Conservation (phyloP, 371 early-diverging fungal species). For the Saksenaea oblongispora region DNA sequence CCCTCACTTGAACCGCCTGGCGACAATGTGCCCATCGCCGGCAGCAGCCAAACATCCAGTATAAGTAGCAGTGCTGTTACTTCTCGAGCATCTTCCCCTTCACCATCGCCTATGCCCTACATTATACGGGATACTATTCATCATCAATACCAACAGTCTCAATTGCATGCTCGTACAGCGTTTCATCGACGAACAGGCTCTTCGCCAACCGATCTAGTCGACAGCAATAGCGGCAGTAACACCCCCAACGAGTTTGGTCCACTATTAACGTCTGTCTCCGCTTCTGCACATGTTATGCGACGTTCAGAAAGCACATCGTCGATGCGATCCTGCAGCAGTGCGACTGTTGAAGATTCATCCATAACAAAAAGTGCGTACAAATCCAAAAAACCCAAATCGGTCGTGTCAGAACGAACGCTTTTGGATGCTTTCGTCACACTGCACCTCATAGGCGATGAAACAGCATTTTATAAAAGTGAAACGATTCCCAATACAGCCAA, state of each 20-base stretch:
- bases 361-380: constrained; percentile 44
- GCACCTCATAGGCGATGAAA: constrained; percentile 16
- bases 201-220: neutral
- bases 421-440: constrained; percentile 37
- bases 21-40: neutral
- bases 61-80: constrained; percentile 16
- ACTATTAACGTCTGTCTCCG: neutral
- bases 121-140: constrained; percentile 1
- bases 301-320: constrained; percentile 39
- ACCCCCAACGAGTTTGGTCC: neutral
- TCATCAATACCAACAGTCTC: neutral
- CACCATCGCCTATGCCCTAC: constrained; percentile 6
- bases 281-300: constrained; percentile 15
- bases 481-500: constrained; percentile 45
- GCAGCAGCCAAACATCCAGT: constrained; percentile 16
- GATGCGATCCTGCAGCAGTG: constrained; percentile 16
- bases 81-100: constrained; percentile 28
- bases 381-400: neutral
- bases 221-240: neutral
- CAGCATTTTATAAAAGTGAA: constrained; percentile 42
- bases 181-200: constrained; percentile 17
- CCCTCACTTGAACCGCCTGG: constrained; percentile 5
- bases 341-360: constrained; percentile 43
- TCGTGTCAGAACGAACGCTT: constrained; percentile 16
- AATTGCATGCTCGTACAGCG: neutral